These are phyloP conservation scores for Cladosporium sp. DNA, from an alignment of 2,329 filamentous ascomycete species.

Conservation along the genomic window DNA sequence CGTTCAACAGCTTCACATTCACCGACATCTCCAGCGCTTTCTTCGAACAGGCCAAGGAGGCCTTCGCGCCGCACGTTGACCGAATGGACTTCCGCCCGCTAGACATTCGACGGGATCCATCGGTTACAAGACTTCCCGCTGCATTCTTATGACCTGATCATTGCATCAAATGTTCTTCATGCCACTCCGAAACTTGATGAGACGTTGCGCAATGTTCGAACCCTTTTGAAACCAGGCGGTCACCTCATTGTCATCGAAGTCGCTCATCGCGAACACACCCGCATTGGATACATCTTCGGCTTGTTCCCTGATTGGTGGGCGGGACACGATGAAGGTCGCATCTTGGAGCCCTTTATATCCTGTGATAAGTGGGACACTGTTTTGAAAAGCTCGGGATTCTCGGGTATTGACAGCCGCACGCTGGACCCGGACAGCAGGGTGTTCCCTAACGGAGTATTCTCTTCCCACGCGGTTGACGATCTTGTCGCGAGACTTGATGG, in stretches of 20 bases:
- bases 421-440: conserved; percentile 13
- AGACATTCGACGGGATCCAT: background rate
- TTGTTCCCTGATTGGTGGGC: conserved; percentile 41
- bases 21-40: conserved; percentile 48
- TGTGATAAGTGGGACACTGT: conserved; percentile 36
- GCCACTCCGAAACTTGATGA: conserved; percentile 26
- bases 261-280: conserved; percentile 22
- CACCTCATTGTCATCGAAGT: conserved; percentile 29
- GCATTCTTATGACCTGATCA: conserved; percentile 30
- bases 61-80: background rate
- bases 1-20: conserved; percentile 46
- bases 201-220: conserved; percentile 28
- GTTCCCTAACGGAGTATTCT: conserved; percentile 2
- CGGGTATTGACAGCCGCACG: conserved; percentile 33
- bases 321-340: conserved; percentile 32
- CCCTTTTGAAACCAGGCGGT: conserved; percentile 32
- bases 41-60: conserved; percentile 40
- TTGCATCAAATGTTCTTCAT: conserved; percentile 33
- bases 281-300: conserved; percentile 27
- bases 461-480: conserved; percentile 19
- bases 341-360: conserved; percentile 32
- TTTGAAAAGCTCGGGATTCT: conserved; percentile 37
- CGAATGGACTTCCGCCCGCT: background rate
- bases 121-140: conserved; percentile 38
- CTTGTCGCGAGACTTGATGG: background rate